Percentiles rank a stretch among this genome's conserved stretches.
phyloP scores from a whole-genome alignment of 2,329 filamentous ascomycete genomes.

The Trichoderma sp. region DNA sequence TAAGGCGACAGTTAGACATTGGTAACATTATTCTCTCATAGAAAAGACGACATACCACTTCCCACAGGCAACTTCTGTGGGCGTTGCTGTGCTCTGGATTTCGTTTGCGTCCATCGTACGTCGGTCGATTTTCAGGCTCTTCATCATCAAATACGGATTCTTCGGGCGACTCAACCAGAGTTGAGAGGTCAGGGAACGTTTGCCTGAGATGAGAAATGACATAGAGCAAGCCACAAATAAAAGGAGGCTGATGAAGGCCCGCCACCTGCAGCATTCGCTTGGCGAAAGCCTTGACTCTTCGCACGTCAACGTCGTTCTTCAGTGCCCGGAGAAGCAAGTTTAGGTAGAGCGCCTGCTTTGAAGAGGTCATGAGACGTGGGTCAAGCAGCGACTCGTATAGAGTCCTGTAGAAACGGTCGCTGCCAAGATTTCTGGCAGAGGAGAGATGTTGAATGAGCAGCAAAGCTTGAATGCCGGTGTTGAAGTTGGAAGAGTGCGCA shows the following conservation, averaged over 20 bases:
- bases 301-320: slow-evolving; percentile 86
- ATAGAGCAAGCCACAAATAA: slow-evolving; percentile 91
- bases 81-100: slow-evolving; percentile 91
- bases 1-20: slow-evolving; percentile 28
- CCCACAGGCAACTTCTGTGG: slow-evolving; percentile 92
- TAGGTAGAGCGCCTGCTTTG: slow-evolving; percentile 92
- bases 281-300: slow-evolving; percentile 91
- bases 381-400: slow-evolving; percentile 94
- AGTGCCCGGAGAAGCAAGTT: slow-evolving; percentile 87
- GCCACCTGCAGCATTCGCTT: slow-evolving; percentile 90
- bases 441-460: slow-evolving; percentile 94
- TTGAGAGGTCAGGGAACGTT: slow-evolving; percentile 77
- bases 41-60: slow-evolving; percentile 60
- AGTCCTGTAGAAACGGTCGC: slow-evolving; percentile 91
- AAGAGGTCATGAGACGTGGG: slow-evolving; percentile 82
- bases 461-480: slow-evolving; percentile 94
- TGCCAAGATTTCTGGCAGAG: slow-evolving; percentile 73
- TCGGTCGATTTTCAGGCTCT: slow-evolving; percentile 44
- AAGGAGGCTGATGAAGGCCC: slow-evolving; percentile 86
- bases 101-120: slow-evolving; percentile 87
- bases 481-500: slow-evolving; percentile 98
- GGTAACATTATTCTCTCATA: neutral
- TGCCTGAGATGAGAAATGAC: slow-evolving; percentile 78
- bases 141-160: slow-evolving; percentile 67
- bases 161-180: slow-evolving; percentile 79